Conservation (phyloP, 768 basidiomycete genomes). For the Termitomyces sp. region DNA sequence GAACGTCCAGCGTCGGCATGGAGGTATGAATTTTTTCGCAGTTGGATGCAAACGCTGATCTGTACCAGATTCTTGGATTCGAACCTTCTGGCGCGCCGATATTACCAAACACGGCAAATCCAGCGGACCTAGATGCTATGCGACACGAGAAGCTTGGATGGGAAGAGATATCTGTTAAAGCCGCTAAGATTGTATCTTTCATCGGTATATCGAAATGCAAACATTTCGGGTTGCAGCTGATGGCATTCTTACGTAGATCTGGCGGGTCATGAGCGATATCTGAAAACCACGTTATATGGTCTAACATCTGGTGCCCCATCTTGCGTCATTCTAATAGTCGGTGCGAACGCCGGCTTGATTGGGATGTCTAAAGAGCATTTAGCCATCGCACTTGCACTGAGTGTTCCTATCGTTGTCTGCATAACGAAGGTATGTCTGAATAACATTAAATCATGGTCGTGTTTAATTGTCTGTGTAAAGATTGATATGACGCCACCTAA, state of each 20-base stretch:
- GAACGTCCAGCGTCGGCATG: conserved; percentile 96
- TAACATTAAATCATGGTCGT: background rate
- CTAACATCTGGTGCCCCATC: conserved; percentile 92
- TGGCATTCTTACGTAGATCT: conserved; percentile 51
- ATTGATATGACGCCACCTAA: conserved; percentile 98
- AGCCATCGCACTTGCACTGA: conserved; percentile 89
- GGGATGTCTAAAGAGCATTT: conserved; percentile 97
- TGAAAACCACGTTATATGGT: conserved; percentile 93
- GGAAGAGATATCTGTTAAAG: conserved; percentile 89
- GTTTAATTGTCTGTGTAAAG: conserved; percentile 28
- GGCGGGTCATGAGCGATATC: conserved; percentile 92
- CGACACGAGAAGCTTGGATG: conserved; percentile 88
- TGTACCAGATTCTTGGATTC: conserved; percentile 80
- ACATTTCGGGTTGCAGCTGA: background rate
- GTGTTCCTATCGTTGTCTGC: conserved; percentile 90
- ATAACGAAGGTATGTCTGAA: conserved; percentile 74
- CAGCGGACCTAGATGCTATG: conserved; percentile 57
- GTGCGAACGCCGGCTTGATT: conserved; percentile 89
- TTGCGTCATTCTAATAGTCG: conserved; percentile 90
- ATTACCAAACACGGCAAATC: conserved; percentile 58
- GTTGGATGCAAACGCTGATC: background rate
- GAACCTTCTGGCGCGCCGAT: conserved; percentile 73
- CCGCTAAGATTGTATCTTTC: conserved; percentile 92
- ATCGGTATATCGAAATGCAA: conserved; percentile 48
- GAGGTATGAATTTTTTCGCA: conserved; percentile 51